A percentile compares a stretch with the other conserved stretches of the same genome.
These are phyloP conservation scores for Alnus glutinosa DNA, from an alignment of 306 rosid genomes.

Conservation along the genomic window DNA sequence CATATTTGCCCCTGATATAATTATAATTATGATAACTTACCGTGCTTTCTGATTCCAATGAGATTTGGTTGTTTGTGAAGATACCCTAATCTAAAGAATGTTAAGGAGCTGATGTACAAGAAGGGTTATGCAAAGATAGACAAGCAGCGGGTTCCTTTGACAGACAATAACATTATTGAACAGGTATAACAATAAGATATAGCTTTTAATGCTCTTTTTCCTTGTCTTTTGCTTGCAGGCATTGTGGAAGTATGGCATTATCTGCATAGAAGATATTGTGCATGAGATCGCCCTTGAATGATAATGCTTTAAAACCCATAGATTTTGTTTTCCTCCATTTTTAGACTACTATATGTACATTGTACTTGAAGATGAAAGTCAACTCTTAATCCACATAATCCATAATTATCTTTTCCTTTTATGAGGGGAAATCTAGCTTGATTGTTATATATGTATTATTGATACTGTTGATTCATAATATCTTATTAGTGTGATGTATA, in stretches of 20 bases:
- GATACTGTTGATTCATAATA: too few species aligned
- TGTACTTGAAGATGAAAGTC: too few species aligned
- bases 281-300: constrained; percentile 48
- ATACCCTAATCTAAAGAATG: constrained; percentile 76
- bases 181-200: constrained; percentile 45
- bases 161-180: constrained; percentile 78
- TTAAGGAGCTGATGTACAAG: constrained; percentile 74
- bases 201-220: constrained; percentile 3
- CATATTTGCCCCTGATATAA: not conserved
- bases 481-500: too few species aligned
- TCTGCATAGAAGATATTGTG: constrained; percentile 89
- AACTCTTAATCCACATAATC: too few species aligned
- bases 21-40: not conserved
- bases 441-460: too few species aligned
- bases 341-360: too few species aligned
- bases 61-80: constrained; percentile 41
- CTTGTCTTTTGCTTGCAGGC: constrained; percentile 43
- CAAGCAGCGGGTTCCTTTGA: constrained; percentile 75
- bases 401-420: too few species aligned
- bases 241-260: constrained; percentile 59
- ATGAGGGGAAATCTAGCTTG: too few species aligned
- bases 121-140: constrained; percentile 66
- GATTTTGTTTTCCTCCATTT: too few species aligned
- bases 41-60: constrained; percentile 14
- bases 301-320: too few species aligned